Percentiles rank a stretch among this genome's conserved stretches.
phyloP scores from a whole-genome alignment of 1,284 basidiomycete genomes.

The Fistulinella staudtii region DNA sequence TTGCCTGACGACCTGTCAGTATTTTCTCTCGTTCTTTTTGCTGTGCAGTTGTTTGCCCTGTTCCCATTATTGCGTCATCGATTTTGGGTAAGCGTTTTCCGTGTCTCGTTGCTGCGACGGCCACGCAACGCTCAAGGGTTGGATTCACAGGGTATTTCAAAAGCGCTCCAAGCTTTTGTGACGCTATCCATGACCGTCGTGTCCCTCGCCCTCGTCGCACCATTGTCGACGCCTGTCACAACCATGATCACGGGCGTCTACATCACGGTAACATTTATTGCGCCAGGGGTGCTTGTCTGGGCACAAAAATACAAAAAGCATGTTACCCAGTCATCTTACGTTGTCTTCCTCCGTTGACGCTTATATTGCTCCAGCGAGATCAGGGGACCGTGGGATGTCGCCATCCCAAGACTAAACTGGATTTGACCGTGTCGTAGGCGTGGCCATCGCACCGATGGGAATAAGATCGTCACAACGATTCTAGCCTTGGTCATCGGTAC shows the following conservation, averaged over 20 bases:
- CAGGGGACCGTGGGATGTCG: slow-evolving; percentile 51
- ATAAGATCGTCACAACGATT: slow-evolving; percentile 29
- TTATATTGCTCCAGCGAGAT: slow-evolving; percentile 37
- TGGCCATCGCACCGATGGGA: slow-evolving; percentile 28
- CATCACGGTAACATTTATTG: slow-evolving; percentile 60
- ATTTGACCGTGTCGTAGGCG: slow-evolving; percentile 21
- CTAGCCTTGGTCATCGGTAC: slow-evolving; percentile 11
- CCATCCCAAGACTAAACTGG: slow-evolving; percentile 55
- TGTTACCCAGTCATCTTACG: slow-evolving; percentile 24
- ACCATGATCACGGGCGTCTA: slow-evolving; percentile 50
- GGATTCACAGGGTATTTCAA: slow-evolving; percentile 42
- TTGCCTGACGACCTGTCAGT: slow-evolving; percentile 81
- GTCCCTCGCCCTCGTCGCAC: slow-evolving; percentile 49
- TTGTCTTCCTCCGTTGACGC: slow-evolving; percentile 24
- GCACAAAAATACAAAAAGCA: slow-evolving; percentile 83
- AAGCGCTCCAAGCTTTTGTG: slow-evolving; percentile 43
- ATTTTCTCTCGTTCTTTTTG: slow-evolving; percentile 86
- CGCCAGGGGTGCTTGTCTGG: slow-evolving; percentile 72
- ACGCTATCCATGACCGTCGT: slow-evolving; percentile 47
- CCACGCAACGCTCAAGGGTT: slow-evolving; percentile 14
- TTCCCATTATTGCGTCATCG: slow-evolving; percentile 81
- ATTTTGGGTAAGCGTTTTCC: slow-evolving; percentile 56
- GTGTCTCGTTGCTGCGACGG: slow-evolving; percentile 17
- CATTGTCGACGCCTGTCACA: slow-evolving; percentile 51
- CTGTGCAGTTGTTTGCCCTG: slow-evolving; percentile 81